These are phyloP conservation scores for Penicillium aurantiogriseum DNA, from an alignment of 2,329 filamentous ascomycete species.

Conservation along the genomic window DNA sequence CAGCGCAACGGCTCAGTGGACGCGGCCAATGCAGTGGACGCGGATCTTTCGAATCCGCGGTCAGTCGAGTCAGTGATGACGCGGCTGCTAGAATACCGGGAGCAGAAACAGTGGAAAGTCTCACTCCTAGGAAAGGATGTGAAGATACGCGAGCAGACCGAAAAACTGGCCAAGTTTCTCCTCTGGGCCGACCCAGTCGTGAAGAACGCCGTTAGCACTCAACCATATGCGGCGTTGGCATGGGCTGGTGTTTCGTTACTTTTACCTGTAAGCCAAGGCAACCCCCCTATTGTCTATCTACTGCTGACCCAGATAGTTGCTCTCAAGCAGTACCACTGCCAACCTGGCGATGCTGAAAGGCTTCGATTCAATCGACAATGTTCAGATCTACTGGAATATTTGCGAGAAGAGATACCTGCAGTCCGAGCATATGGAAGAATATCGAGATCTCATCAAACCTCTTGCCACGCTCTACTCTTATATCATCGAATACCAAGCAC, in stretches of 20 bases:
- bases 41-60: not conserved
- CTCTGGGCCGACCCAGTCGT: not conserved
- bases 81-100: not conserved
- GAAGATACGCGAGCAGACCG: constrained; percentile 7
- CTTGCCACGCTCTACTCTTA: constrained; percentile 22
- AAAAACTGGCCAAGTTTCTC: constrained; percentile 9
- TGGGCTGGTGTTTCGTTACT: not conserved
- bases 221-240: not conserved
- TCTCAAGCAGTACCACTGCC: not conserved
- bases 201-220: not conserved
- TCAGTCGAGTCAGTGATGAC: not conserved
- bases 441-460: not conserved
- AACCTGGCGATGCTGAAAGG: not conserved
- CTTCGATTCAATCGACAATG: not conserved
- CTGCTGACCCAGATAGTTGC: not conserved
- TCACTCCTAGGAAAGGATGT: constrained; percentile 7
- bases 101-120: constrained; percentile 22
- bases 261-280: not conserved
- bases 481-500: constrained; percentile 16
- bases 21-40: not conserved
- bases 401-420: not conserved
- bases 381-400: not conserved
- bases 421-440: not conserved
- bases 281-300: not conserved
- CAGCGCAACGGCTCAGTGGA: not conserved